phyloP scores from a whole-genome alignment of 2,329 filamentous ascomycete species.

The Mycosphaerella sp. region DNA sequence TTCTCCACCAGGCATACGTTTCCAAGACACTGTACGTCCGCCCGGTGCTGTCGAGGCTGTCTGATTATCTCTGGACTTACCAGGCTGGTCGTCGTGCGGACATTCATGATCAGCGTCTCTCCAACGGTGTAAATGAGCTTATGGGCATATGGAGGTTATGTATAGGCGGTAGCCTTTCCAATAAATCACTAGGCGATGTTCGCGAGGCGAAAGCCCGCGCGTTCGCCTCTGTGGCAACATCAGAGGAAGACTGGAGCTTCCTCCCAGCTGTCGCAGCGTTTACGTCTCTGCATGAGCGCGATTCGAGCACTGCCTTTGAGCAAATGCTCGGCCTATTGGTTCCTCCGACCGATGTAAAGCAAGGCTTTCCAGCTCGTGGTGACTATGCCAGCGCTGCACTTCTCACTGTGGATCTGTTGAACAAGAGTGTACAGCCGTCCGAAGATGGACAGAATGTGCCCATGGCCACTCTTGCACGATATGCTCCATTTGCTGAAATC shows the following conservation, averaged over 20 bases:
- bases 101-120: not conserved
- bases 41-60: constrained; percentile 10
- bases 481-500: not conserved
- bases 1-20: constrained; percentile 4
- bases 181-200: constrained; percentile 1
- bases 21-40: constrained; percentile 3
- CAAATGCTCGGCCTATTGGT: constrained; percentile 16
- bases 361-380: constrained; percentile 1
- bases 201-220: constrained; percentile 1
- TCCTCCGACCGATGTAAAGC: constrained; percentile 1
- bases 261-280: constrained; percentile 16
- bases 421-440: not conserved
- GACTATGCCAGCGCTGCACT: constrained; percentile 23
- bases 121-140: constrained; percentile 10
- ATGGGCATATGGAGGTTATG: constrained; percentile 17
- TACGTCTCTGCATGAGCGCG: constrained; percentile 1
- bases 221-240: not conserved
- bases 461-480: not conserved
- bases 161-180: constrained; percentile 9
- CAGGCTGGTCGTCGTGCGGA: not conserved
- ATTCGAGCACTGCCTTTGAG: constrained; percentile 11
- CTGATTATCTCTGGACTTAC: constrained; percentile 5
- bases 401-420: constrained; percentile 20
- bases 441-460: not conserved
- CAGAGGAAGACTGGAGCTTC: constrained; percentile 17